A percentile compares a stretch with the other conserved stretches of the same genome.
phyloP scores from a whole-genome alignment of 1,284 basidiomycete species.

The Ceratorhiza oryzae-sativae region DNA sequence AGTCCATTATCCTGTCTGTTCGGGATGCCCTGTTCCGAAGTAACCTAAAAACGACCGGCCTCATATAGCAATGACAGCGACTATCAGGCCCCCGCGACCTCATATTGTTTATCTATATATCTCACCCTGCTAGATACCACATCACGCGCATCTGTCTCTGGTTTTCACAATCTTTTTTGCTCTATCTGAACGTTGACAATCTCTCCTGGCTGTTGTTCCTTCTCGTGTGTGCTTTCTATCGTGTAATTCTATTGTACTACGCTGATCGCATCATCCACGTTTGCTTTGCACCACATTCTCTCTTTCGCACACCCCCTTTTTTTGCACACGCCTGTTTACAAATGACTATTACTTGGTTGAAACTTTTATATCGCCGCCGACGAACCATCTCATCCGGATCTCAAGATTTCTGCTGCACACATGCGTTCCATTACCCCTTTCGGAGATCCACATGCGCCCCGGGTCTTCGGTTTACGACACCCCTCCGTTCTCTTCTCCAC shows the following conservation, averaged over 20 bases:
- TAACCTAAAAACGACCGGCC: conserved; percentile 21
- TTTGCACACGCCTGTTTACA: background rate
- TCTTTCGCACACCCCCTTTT: conserved; percentile 13
- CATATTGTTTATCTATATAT: background rate
- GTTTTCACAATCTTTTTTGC: background rate
- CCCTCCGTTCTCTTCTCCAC: background rate
- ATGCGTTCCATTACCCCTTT: conserved; percentile 12
- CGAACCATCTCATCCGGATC: conserved; percentile 13
- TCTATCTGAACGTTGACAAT: background rate
- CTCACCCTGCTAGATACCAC: conserved; percentile 17
- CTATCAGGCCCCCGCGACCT: background rate
- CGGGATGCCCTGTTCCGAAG: conserved; percentile 28
- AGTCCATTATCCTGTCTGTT: conserved; percentile 27
- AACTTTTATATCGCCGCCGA: background rate
- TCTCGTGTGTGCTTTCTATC: background rate
- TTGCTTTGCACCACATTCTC: conserved; percentile 7
- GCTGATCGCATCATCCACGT: background rate
- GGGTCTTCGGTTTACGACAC: conserved; percentile 29
- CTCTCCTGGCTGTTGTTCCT: background rate
- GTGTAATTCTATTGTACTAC: conserved; percentile 32
- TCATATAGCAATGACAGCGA: conserved; percentile 17
- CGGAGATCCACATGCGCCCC: conserved; percentile 18
- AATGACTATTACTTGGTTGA: background rate
- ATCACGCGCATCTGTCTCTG: background rate
- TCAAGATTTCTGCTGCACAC: background rate